Evolutionary conservation across 805 yeast species (phyloP).

Genomic region (Candida insectalens): DNA sequence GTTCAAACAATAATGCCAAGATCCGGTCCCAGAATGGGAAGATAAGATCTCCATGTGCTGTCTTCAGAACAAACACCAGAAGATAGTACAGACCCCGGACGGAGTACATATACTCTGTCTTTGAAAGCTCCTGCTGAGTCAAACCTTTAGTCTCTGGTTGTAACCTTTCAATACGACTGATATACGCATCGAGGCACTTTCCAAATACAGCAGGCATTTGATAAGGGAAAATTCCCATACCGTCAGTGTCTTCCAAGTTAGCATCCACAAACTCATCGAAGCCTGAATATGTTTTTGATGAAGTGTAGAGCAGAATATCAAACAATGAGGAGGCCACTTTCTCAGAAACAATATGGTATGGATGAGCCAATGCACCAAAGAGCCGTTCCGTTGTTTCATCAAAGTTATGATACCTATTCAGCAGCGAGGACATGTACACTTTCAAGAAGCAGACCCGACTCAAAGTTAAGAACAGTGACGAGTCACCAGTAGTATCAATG

Average conservation of each 20-base stretch:
- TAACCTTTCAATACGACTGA: conserved; percentile 32
- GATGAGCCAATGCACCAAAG: conserved; percentile 45
- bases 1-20: conserved; percentile 58
- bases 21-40: conserved; percentile 45
- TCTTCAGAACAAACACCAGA: conserved; percentile 41
- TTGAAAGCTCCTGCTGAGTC: conserved; percentile 46
- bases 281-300: conserved; percentile 9
- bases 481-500: conserved; percentile 37
- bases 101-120: conserved; percentile 51
- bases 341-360: conserved; percentile 63
- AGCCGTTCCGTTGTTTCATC: conserved; percentile 34
- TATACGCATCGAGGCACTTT: conserved; percentile 29
- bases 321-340: conserved; percentile 55
- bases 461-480: conserved; percentile 54
- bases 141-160: conserved; percentile 22
- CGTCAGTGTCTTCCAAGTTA: conserved; percentile 25
- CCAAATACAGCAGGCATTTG: conserved; percentile 24
- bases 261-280: conserved; percentile 30
- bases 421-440: conserved; percentile 22
- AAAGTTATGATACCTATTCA: conserved; percentile 37
- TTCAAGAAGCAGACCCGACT: conserved; percentile 49
- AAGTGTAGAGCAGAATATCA: conserved; percentile 17
- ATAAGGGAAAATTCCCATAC: conserved; percentile 15
- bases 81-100: conserved; percentile 58
- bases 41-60: conserved; percentile 44